Evolutionary conservation across 2,329 filamentous ascomycete species (phyloP).

Genomic region (Sclerotinia spermophila): DNA sequence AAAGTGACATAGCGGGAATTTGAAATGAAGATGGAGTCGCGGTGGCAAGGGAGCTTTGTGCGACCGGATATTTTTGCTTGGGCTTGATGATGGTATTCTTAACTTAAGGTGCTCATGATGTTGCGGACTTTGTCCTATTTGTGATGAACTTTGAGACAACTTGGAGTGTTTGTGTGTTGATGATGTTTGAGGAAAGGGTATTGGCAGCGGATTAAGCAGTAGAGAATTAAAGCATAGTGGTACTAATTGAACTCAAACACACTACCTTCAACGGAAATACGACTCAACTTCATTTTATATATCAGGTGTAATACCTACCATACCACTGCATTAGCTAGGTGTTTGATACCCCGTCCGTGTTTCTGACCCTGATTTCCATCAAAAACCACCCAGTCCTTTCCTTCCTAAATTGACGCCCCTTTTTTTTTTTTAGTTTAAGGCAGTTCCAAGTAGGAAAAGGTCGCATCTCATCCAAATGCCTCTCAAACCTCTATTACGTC

Average conservation of each 20-base stretch:
- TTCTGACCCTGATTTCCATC: not conserved
- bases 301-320: not conserved
- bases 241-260: too few relatives aligned
- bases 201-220: too few relatives aligned
- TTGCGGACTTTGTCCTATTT: not conserved
- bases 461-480: not conserved
- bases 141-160: not conserved
- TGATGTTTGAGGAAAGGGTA: too few relatives aligned
- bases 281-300: not conserved
- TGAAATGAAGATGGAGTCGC: not conserved
- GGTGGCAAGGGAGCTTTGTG: not conserved
- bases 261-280: too few relatives aligned
- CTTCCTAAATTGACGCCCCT: not conserved
- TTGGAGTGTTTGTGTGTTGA: not conserved
- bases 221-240: too few relatives aligned
- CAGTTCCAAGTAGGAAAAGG: not conserved
- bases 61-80: not conserved
- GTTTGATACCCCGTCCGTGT: not conserved
- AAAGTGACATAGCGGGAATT: not conserved
- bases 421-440: not conserved
- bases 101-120: not conserved
- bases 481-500: not conserved
- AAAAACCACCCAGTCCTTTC: not conserved
- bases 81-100: not conserved
- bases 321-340: too few relatives aligned